Conservation (phyloP, 2,329 filamentous ascomycete genomes). For the Trichothecium roseum region DNA sequence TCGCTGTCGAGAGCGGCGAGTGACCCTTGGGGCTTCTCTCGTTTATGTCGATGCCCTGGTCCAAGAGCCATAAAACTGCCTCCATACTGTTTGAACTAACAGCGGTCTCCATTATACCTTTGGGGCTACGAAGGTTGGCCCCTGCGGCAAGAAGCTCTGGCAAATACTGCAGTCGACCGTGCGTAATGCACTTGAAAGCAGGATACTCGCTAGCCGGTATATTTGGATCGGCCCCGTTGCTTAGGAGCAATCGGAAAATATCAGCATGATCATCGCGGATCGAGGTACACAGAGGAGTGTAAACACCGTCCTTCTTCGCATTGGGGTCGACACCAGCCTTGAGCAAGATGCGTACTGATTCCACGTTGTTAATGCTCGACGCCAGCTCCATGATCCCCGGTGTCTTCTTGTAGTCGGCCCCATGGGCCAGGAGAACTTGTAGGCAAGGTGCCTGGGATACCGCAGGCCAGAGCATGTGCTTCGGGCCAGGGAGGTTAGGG, state of each 20-base stretch:
- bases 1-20: constrained; percentile 56
- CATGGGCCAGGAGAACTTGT: constrained; percentile 45
- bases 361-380: constrained; percentile 51
- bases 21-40: constrained; percentile 45
- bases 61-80: constrained; percentile 48
- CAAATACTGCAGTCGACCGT: constrained; percentile 51
- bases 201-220: constrained; percentile 53
- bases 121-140: constrained; percentile 46
- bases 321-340: constrained; percentile 51
- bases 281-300: constrained; percentile 57
- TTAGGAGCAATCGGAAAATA: constrained; percentile 48
- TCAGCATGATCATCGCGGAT: constrained; percentile 56
- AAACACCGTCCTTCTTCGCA: constrained; percentile 52
- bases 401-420: constrained; percentile 48
- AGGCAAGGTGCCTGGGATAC: constrained; percentile 48
- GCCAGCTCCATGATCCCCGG: constrained; percentile 57
- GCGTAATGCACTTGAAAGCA: constrained; percentile 58
- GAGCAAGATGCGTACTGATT: constrained; percentile 47
- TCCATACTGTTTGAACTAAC: constrained; percentile 52
- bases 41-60: constrained; percentile 50
- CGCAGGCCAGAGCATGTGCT: constrained; percentile 58
- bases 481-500: constrained; percentile 57
- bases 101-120: constrained; percentile 56
- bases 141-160: constrained; percentile 50
- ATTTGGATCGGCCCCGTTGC: constrained; percentile 51